Evolutionary conservation across 139 green algal genomes (phyloP).

Genomic region (Pleodorina starrii): DNA sequence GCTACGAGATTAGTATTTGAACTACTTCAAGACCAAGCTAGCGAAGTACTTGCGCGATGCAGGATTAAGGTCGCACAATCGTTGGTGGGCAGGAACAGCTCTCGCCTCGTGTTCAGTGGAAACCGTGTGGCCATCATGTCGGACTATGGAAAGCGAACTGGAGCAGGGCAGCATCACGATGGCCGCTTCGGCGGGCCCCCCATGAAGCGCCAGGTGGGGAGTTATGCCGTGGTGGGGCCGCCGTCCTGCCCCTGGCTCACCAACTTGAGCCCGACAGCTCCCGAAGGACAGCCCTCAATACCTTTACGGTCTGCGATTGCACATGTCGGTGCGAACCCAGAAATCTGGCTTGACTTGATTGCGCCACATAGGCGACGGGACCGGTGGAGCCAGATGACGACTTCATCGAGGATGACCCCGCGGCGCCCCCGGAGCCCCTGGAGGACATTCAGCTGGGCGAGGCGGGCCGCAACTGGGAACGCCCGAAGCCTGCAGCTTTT

Average conservation of each 20-base stretch:
- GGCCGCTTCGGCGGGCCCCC: neutral
- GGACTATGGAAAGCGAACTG: neutral
- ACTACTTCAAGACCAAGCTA: no score
- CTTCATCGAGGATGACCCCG: conserved; percentile 41
- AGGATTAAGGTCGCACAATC: no score
- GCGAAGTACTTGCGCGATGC: no score
- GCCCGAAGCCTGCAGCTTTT: conserved; percentile 67
- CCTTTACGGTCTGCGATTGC: no score
- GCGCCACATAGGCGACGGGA: neutral
- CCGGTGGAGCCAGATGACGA: neutral
- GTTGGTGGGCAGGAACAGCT: no score
- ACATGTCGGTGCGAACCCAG: no score
- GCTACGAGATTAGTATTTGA: no score
- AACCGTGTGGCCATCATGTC: neutral
- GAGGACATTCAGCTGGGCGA: conserved; percentile 79
- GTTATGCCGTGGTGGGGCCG: neutral
- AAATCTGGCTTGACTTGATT: no score
- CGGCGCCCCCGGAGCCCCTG: conserved; percentile 50
- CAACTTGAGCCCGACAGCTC: neutral
- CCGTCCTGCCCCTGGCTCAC: no score
- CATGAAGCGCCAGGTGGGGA: neutral
- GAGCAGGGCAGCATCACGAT: neutral
- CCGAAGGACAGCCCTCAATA: neutral
- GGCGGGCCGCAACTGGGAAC: conserved; percentile 85
- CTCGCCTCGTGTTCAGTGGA: neutral